These are phyloP conservation scores for Ceratocystis lukuohia DNA, from an alignment of 2,329 filamentous ascomycete genomes.

Conservation along the genomic window DNA sequence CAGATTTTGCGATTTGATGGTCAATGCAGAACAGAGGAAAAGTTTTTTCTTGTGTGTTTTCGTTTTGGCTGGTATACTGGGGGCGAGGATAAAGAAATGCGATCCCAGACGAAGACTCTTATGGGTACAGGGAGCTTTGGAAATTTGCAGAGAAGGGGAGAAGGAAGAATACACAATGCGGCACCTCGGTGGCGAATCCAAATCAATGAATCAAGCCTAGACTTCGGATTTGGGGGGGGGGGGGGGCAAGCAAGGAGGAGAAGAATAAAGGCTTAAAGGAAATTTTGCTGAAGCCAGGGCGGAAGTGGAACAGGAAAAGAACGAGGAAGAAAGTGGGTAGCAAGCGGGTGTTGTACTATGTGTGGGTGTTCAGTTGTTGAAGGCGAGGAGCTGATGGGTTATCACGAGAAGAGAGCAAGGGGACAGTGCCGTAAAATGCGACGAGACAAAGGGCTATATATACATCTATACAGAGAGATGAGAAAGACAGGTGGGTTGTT, in stretches of 20 bases:
- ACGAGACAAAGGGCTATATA: neutral
- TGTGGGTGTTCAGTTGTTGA: neutral
- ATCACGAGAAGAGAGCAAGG: neutral
- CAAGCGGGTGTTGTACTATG: neutral
- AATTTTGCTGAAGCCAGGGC: neutral
- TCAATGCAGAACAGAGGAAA: slow-evolving; percentile 16
- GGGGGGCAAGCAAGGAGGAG: neutral
- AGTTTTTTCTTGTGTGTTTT: slow-evolving; percentile 11
- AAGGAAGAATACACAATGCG: slow-evolving; percentile 8
- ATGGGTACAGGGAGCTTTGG: slow-evolving; percentile 4
- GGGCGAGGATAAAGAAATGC: neutral
- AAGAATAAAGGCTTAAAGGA: neutral
- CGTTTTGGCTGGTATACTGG: neutral
- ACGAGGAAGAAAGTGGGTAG: neutral
- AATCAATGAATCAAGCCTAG: neutral
- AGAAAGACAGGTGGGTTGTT: neutral
- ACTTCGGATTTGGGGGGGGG: neutral
- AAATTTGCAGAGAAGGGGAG: neutral
- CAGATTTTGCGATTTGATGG: slow-evolving; percentile 5
- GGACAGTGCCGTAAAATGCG: neutral
- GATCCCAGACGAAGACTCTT: neutral
- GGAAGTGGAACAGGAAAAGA: neutral
- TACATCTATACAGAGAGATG: neutral
- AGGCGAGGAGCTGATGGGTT: neutral
- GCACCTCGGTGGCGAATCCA: slow-evolving; percentile 10